phyloP scores from a whole-genome alignment of 2,329 filamentous ascomycete genomes.

The Clathrospora elynae region DNA sequence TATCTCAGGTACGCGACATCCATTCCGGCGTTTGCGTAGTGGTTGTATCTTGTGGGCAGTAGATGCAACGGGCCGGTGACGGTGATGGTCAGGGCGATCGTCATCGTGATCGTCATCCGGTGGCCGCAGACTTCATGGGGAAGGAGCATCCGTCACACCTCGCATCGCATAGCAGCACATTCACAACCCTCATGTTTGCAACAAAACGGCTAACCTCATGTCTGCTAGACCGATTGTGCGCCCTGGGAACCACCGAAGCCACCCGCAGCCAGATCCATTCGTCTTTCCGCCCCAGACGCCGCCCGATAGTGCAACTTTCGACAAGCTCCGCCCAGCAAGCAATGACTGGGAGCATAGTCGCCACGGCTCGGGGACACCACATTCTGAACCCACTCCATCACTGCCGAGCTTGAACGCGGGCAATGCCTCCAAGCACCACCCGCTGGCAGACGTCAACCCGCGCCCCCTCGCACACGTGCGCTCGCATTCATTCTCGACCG shows the following conservation, averaged over 20 bases:
- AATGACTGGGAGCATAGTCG: constrained; percentile 46
- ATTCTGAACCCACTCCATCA: constrained; percentile 33
- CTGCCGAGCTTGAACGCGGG: constrained; percentile 24
- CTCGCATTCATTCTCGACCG: constrained; percentile 76
- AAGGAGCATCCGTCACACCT: constrained; percentile 4
- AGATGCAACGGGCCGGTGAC: too few species aligned
- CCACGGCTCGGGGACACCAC: constrained; percentile 42
- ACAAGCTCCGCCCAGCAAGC: constrained; percentile 39
- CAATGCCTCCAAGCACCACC: constrained; percentile 23
- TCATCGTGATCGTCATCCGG: too few species aligned
- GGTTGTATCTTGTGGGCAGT: background rate
- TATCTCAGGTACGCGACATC: constrained; percentile 51
- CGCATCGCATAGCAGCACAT: background rate
- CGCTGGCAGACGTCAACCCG: constrained; percentile 22
- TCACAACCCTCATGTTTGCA: background rate
- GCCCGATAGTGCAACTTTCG: constrained; percentile 45
- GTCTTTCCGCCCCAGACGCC: constrained; percentile 49
- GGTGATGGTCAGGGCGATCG: too few species aligned
- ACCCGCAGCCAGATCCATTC: constrained; percentile 43
- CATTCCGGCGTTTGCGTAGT: background rate
- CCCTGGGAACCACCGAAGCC: constrained; percentile 42
- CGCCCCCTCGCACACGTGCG: constrained; percentile 50
- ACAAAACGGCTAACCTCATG: constrained; percentile 20
- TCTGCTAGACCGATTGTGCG: constrained; percentile 45
- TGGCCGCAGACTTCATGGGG: too few species aligned